Percentiles rank a stretch among this genome's conserved stretches.
Conservation (phyloP, 2,329 filamentous ascomycete species). For the Colletotrichum abscissum region DNA sequence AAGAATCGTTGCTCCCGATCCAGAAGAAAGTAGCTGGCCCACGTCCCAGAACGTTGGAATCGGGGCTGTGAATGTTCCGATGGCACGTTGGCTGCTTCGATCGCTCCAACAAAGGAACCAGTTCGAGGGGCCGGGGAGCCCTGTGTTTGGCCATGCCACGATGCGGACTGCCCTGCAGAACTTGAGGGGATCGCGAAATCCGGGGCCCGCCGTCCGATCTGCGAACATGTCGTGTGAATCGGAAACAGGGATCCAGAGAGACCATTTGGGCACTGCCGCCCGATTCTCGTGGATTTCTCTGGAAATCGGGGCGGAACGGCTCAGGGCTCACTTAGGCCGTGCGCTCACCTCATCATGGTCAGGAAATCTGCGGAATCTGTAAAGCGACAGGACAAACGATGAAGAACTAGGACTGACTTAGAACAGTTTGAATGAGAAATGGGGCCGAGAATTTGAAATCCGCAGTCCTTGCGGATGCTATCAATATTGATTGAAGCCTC, state of each 20-base stretch:
- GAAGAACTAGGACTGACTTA: neutral
- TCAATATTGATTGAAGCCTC: neutral
- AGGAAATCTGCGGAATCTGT: neutral
- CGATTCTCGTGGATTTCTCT: neutral
- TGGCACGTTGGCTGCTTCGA: conserved; percentile 29
- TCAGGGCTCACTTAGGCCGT: neutral
- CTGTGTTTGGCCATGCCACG: conserved; percentile 1
- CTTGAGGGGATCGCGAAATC: conserved; percentile 29
- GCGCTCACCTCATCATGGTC: neutral
- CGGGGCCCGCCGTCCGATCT: conserved; percentile 28
- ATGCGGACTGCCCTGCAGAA: conserved; percentile 26
- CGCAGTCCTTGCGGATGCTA: too few relatives aligned
- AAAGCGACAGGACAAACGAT: neutral
- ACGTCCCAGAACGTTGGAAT: conserved; percentile 20
- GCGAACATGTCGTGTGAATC: conserved; percentile 21
- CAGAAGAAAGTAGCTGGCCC: neutral
- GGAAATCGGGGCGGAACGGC: neutral
- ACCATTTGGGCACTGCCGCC: neutral
- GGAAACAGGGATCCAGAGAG: conserved; percentile 13
- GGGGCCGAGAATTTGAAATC: neutral
- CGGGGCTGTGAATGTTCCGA: conserved; percentile 28
- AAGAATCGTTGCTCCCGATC: conserved; percentile 14
- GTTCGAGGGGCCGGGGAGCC: conserved; percentile 10
- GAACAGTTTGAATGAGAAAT: neutral
- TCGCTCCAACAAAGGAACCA: conserved; percentile 26